Base-by-base conservation (phyloP, 2,329 filamentous ascomycete genomes). In the Verticillium albo-atrum region DNA sequence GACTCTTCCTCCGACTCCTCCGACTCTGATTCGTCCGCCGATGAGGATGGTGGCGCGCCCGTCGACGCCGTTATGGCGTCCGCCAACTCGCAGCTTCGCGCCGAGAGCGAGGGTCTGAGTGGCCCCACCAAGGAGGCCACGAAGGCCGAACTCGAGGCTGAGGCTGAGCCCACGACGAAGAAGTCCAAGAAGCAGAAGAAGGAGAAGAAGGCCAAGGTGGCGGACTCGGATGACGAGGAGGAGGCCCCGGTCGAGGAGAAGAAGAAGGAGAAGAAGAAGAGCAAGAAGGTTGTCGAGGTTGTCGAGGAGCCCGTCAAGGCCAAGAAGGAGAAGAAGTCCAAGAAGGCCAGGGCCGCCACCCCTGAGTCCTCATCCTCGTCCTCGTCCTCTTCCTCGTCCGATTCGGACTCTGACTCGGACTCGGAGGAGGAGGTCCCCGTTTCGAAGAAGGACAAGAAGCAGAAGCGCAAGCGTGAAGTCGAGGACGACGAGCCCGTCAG, bases 141-240 rank as follows among this genome's bases (percentile, higher is more conserved):
- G 7, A 47, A 47, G n/a, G n/a, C 42, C 20, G 42, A 47, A 3
- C 42, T 42, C 4, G 30, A 28, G 26, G 25, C 35, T 2, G 54
- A 55, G 23, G 55, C 47, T 14, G 64, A 68, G 47, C n/a, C 55
- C 1, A 62, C 64, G 32, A 68, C 68, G 58, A 74, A 72, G 65
- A 66, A 71, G 10, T 68, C 71, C 61, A 76, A 73, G 65, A 75
- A 72, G 47, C 70, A 70, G 37, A 63, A 54, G n/a, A 64, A 58
- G 55, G 34, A n/a, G 59, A 65, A n/a, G 66, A 68, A 54, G 30
- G 54, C 23, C 30, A 60, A 57, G 27, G 3, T 25, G 3, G 28
- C 34, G 42, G 59, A 55, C 52, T 27, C 57, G 57, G 53, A 55
- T 15, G 27, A 56, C 14, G 60, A 61, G 51, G 42, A 23, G 25